These are phyloP conservation scores for Mycosphaerella sp. DNA, from an alignment of 2,329 filamentous ascomycete species.

Conservation along the genomic window DNA sequence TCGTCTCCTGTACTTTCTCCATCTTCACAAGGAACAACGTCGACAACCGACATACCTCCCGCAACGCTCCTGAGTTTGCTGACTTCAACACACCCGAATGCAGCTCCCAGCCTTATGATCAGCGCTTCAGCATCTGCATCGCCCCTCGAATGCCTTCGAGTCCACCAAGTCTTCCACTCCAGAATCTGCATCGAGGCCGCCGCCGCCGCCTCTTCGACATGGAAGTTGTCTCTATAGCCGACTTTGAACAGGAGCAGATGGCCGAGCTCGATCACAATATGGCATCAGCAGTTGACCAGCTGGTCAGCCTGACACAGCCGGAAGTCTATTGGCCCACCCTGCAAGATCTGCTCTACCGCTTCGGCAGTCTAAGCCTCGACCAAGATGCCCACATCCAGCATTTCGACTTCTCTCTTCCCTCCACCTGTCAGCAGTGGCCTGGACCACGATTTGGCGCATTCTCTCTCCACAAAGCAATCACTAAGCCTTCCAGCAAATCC, in stretches of 20 bases:
- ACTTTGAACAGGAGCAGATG: constrained; percentile 15
- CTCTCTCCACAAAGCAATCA: constrained; percentile 18
- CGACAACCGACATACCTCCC: background rate
- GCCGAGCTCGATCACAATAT: constrained; percentile 12
- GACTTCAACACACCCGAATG: background rate
- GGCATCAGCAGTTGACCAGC: constrained; percentile 19
- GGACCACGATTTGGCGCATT: constrained; percentile 15
- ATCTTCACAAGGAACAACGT: background rate
- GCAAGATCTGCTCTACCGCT: constrained; percentile 14
- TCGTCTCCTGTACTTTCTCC: too few species aligned
- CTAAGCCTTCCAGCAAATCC: constrained; percentile 8
- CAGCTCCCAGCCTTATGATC: background rate
- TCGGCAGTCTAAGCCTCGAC: constrained; percentile 11
- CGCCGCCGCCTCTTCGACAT: constrained; percentile 1
- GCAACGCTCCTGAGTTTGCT: background rate
- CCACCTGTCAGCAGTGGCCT: constrained; percentile 16
- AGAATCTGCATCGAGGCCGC: background rate
- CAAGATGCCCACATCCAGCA: constrained; percentile 1
- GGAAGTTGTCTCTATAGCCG: constrained; percentile 18
- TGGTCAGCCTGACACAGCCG: constrained; percentile 16
- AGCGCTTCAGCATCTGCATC: background rate
- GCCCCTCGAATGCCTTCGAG: background rate
- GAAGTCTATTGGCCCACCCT: constrained; percentile 5
- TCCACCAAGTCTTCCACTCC: background rate
- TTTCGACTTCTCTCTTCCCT: constrained; percentile 20